phyloP scores from a whole-genome alignment of 2,329 filamentous ascomycete genomes.

The Claviceps sp. region DNA sequence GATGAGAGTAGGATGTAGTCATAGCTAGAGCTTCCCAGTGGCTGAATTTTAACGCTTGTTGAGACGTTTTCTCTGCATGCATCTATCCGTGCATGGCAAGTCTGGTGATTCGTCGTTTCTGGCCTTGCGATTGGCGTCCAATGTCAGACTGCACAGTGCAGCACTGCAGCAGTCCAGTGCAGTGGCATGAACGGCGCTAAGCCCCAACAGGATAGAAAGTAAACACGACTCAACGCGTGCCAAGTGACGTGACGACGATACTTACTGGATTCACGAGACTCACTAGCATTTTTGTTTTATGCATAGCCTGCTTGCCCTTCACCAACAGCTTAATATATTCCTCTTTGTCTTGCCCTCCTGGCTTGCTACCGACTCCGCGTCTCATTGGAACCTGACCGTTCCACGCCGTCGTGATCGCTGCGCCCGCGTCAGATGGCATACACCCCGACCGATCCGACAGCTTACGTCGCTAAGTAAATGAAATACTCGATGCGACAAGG shows the following conservation, averaged over 20 bases:
- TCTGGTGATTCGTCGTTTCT: not conserved
- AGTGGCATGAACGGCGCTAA: slow-evolving; percentile 14
- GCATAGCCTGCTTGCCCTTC: slow-evolving; percentile 9
- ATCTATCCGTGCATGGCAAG: slow-evolving; percentile 3
- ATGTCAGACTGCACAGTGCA: not conserved
- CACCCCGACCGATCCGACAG: not conserved
- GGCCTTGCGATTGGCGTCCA: not conserved
- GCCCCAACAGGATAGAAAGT: slow-evolving; percentile 23
- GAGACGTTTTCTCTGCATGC: slow-evolving; percentile 1
- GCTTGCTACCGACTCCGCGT: not conserved
- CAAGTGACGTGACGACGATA: not conserved
- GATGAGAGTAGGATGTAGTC: slow-evolving; percentile 1
- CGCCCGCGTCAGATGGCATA: not conserved
- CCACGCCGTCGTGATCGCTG: not conserved
- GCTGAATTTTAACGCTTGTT: not conserved
- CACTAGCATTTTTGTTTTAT: not conserved
- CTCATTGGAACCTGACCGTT: not conserved
- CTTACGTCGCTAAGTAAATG: not conserved
- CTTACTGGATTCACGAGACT: not conserved
- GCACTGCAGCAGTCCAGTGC: no score
- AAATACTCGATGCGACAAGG: not conserved
- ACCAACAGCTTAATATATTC: not conserved
- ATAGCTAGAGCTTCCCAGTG: not conserved
- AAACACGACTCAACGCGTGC: slow-evolving; percentile 26
- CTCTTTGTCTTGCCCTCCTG: not conserved